Base-by-base conservation (phyloP, 805 yeast species). In the Saccharomycopsis fibuligera region DNA sequence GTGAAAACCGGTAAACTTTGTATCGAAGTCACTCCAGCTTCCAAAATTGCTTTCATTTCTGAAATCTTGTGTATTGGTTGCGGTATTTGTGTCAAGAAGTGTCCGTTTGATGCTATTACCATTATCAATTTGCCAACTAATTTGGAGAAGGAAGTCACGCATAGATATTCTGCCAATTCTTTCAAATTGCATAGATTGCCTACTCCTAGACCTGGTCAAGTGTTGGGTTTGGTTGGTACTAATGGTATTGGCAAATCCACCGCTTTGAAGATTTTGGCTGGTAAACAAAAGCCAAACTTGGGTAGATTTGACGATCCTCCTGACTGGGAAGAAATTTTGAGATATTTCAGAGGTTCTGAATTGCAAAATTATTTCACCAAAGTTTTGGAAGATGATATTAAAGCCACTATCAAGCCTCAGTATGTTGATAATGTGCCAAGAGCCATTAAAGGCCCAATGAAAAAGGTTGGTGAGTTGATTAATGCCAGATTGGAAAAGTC, bases 201-300 rank as follows among this genome's bases (percentile, higher is more conserved):
- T 23, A 90, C 96, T 49, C 99, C 99, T 55, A 86, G 99, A 70
- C 98, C 99, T 2, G 98, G 98, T 53, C 99, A 93, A 71, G 99
- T 93, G 27, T 75, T 93, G 56, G 99, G 99, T 58, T 78, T 93
- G 58, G 99, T 93, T 45, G 99, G 99, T 62, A 87, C 97, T 53
- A 93, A 93, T 74, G 99, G 99, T 89, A 93, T 93, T 63, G 99
- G 99, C 62, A 93, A 93, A 66, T 86, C 96, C 10, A 93, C 99
- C 17, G 99, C 99, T 6, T 76, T 93, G 64, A 93, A 93, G 71
- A 90, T 93, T 62, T 77, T 93, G 58, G 95, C 97, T 16, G 99
- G 98, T 63, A 93, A 91, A 68, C 95, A 90, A 68, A 93, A 89
- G 68, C 99, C 99, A 58, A 93, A 93, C 64, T 73, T 93, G 66